phyloP scores from a whole-genome alignment of 108 stramenopile species.

The Skeletonema grethae region DNA sequence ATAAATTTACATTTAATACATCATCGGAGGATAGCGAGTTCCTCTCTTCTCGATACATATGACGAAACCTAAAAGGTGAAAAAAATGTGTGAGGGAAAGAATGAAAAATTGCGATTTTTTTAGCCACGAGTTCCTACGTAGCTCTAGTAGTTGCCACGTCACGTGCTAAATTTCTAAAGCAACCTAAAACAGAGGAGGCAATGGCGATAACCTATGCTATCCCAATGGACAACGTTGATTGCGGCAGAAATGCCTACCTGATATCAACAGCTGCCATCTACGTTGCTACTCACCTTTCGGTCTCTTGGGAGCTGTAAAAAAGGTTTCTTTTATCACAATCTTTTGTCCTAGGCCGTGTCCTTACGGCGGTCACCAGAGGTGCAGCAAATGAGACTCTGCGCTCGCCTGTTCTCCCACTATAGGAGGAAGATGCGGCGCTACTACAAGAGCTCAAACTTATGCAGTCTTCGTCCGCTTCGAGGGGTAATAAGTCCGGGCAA shows the following conservation, averaged over 20 bases:
- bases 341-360: conserved; percentile 63
- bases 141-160: neutral
- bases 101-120: neutral
- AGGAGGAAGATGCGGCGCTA: conserved; percentile 53
- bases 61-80: conserved; percentile 57
- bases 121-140: conserved; percentile 5
- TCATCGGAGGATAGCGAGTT: conserved; percentile 41
- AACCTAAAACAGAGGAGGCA: neutral
- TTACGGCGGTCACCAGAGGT: conserved; percentile 70
- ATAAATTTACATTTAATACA: conserved; percentile 51
- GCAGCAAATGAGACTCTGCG: conserved; percentile 72
- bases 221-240: neutral
- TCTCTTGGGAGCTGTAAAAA: conserved; percentile 77
- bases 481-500: conserved; percentile 42
- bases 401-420: conserved; percentile 25
- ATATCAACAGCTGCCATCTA: neutral
- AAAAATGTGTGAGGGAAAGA: neutral
- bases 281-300: conserved; percentile 58
- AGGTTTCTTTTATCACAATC: conserved; percentile 41
- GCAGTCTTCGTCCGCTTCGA: conserved; percentile 48
- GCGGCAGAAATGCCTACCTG: neutral
- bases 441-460: conserved; percentile 55
- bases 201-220: neutral
- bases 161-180: neutral
- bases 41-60: conserved; percentile 79